phyloP scores from a whole-genome alignment of 2,329 filamentous ascomycete species.

The Myriangium duriaei region DNA sequence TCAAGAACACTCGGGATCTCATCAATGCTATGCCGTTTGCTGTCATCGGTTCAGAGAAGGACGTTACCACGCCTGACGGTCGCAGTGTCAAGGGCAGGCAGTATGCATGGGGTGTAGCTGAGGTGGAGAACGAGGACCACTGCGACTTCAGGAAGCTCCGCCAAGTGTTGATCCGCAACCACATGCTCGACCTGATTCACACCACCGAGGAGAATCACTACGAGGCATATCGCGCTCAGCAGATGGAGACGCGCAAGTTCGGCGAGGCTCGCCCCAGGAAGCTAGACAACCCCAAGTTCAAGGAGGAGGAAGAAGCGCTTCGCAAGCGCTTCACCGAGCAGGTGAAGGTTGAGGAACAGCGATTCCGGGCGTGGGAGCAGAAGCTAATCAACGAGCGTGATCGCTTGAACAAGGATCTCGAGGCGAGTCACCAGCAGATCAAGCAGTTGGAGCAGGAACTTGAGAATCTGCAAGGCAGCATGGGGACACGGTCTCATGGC shows the following conservation, averaged over 20 bases:
- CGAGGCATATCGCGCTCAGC: constrained; percentile 95
- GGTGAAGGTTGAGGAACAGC: constrained; percentile 99
- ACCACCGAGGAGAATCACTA: constrained; percentile 99
- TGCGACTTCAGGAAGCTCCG: constrained; percentile 99
- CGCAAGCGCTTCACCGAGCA: constrained; percentile 99
- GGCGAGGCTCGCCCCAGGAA: constrained; percentile 94
- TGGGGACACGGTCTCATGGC: constrained; percentile 18
- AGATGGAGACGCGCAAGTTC: constrained; percentile 99
- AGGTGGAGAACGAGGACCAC: constrained; percentile 99
- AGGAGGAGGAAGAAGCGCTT: constrained; percentile 97
- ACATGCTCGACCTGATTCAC: constrained; percentile 99
- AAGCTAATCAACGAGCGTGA: constrained; percentile 98
- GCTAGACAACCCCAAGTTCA: constrained; percentile 99
- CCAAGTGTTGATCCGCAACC: constrained; percentile 89
- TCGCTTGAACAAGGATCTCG: constrained; percentile 98
- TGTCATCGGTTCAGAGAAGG: constrained; percentile 97
- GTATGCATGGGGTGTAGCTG: constrained; percentile 98
- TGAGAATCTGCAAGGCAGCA: constrained; percentile 64
- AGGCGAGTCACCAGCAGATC: constrained; percentile 86
- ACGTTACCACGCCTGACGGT: constrained; percentile 90
- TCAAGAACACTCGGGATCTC: constrained; percentile 83
- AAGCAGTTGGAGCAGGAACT: constrained; percentile 86
- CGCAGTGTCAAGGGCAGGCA: constrained; percentile 98
- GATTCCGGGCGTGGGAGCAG: constrained; percentile 99
- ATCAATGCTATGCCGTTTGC: constrained; percentile 98